Evolutionary conservation across 768 basidiomycete genomes (phyloP).

Genomic region (Mycena capillaripes): DNA sequence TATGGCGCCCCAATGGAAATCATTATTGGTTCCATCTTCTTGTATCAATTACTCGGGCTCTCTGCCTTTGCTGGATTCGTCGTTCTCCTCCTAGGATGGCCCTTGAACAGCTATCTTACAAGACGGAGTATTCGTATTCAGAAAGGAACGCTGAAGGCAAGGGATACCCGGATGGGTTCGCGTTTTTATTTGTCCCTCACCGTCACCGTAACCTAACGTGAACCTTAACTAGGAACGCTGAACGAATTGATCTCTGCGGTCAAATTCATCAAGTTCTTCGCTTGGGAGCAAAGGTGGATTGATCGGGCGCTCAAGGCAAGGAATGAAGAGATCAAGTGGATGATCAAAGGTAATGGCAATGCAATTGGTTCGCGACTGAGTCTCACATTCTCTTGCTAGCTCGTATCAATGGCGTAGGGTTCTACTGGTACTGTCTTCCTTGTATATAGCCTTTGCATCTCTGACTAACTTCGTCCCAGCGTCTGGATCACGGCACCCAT

Average conservation of each 20-base stretch:
- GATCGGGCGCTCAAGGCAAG: slow-evolving; percentile 25
- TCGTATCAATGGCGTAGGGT: slow-evolving; percentile 80
- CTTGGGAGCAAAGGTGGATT: slow-evolving; percentile 36
- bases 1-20: slow-evolving; percentile 36
- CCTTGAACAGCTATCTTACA: slow-evolving; percentile 78
- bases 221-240: too few species aligned
- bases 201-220: too few species aligned
- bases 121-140: slow-evolving; percentile 74
- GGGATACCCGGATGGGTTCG: slow-evolving; percentile 87
- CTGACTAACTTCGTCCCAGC: neutral
- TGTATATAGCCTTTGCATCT: neutral
- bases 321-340: slow-evolving; percentile 31
- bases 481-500: slow-evolving; percentile 83
- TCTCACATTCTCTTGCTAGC: slow-evolving; percentile 50
- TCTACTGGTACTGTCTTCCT: slow-evolving; percentile 45
- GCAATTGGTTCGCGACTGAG: neutral
- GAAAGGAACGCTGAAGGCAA: slow-evolving; percentile 70
- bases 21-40: slow-evolving; percentile 28
- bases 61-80: slow-evolving; percentile 85
- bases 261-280: slow-evolving; percentile 59
- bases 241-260: too few species aligned
- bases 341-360: slow-evolving; percentile 70
- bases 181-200: too few species aligned
- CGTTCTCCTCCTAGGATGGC: slow-evolving; percentile 75
- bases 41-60: slow-evolving; percentile 63